These are phyloP conservation scores for Telopea speciosissima DNA, from an alignment of 177 flowering plant species.

Conservation along the genomic window DNA sequence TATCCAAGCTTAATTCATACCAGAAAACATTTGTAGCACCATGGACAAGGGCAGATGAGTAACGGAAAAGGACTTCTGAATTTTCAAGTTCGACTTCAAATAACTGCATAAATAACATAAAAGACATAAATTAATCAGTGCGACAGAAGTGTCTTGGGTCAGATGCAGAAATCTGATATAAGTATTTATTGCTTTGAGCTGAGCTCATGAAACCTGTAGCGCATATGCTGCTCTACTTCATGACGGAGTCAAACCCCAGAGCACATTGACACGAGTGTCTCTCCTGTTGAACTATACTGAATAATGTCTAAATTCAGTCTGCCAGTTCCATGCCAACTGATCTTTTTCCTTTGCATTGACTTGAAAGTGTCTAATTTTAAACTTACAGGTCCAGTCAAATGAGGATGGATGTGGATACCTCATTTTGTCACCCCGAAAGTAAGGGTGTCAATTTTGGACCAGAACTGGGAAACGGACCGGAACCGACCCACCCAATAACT, in stretches of 20 bases:
- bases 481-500: no score
- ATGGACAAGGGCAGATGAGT: slow-evolving; percentile 93
- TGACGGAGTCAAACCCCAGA: background rate
- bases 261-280: background rate
- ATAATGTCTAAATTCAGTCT: background rate
- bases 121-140: background rate
- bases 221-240: background rate
- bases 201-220: background rate
- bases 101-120: slow-evolving; percentile 45
- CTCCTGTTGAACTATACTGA: background rate
- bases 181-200: background rate
- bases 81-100: slow-evolving; percentile 81
- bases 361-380: background rate
- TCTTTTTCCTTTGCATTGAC: background rate
- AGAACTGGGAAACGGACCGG: no score
- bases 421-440: no score
- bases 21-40: slow-evolving; percentile 97
- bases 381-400: background rate
- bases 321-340: background rate
- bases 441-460: no score
- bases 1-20: slow-evolving; percentile 35
- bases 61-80: slow-evolving; percentile 70
- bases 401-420: background rate
- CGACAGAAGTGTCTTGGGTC: background rate
- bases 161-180: background rate